phyloP scores from a whole-genome alignment of 257 asterid species.

The Fraxinus cuspidata region DNA sequence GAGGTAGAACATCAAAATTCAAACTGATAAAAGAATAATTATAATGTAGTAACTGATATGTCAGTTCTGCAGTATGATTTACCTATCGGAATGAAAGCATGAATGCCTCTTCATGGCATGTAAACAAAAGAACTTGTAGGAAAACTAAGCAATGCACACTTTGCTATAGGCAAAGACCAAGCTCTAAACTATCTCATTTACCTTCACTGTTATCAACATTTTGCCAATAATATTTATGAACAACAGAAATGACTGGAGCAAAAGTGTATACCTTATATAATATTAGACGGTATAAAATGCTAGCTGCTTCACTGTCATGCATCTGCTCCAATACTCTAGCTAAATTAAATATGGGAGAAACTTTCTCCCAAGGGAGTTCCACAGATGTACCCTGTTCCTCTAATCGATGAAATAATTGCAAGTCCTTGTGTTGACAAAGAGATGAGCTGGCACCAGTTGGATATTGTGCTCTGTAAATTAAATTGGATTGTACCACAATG shows the following conservation, averaged over 20 bases:
- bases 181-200: background rate
- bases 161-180: background rate
- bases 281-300: constrained; percentile 76
- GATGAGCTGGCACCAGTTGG: constrained; percentile 70
- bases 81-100: no score
- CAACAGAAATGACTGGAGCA: background rate
- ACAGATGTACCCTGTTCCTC: constrained; percentile 71
- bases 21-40: background rate
- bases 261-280: constrained; percentile 61
- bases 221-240: constrained; percentile 12
- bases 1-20: background rate
- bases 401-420: constrained; percentile 60
- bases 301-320: constrained; percentile 76
- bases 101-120: no score
- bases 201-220: background rate
- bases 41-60: background rate
- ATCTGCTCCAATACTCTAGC: constrained; percentile 85
- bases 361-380: constrained; percentile 88
- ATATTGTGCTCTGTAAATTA: constrained; percentile 46
- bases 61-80: no score
- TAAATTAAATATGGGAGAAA: constrained; percentile 77
- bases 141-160: background rate
- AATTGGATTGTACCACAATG: constrained; percentile 26
- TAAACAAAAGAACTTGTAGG: constrained; percentile 9
- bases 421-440: constrained; percentile 59